Evolutionary conservation across 768 basidiomycete genomes (phyloP).

Genomic region (Austroboletus eburneus): DNA sequence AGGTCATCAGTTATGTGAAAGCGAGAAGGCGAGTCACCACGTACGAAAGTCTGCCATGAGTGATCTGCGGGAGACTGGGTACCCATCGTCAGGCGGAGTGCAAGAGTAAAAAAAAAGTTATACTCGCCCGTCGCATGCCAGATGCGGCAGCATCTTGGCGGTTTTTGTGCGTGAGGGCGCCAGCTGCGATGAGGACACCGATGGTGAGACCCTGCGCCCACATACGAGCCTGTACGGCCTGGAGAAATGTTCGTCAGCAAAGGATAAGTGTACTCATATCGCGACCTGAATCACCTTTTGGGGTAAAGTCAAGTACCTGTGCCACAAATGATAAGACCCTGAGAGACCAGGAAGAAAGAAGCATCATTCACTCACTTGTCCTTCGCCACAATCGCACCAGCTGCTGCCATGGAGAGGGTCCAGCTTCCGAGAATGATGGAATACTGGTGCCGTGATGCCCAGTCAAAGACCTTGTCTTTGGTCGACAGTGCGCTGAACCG

Average conservation of each 20-base stretch:
- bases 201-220: conserved; percentile 84
- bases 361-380: conserved; percentile 43
- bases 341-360: not conserved
- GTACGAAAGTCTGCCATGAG: conserved; percentile 28
- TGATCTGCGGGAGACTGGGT: conserved; percentile 21
- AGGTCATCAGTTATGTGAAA: not conserved
- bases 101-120: too few species aligned
- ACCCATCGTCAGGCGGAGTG: not conserved
- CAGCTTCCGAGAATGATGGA: conserved; percentile 72
- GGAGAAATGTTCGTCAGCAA: conserved; percentile 33
- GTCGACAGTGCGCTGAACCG: conserved; percentile 49
- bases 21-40: not conserved
- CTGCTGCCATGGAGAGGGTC: conserved; percentile 61
- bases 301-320: conserved; percentile 25
- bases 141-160: conserved; percentile 36
- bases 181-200: conserved; percentile 67
- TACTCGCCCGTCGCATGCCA: conserved; percentile 21
- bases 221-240: conserved; percentile 82
- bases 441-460: conserved; percentile 65
- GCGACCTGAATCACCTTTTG: conserved; percentile 20
- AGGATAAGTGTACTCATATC: not conserved
- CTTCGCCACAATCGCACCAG: conserved; percentile 64
- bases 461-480: conserved; percentile 55
- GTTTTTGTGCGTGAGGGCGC: conserved; percentile 54
- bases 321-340: not conserved